phyloP scores from a whole-genome alignment of 2,329 filamentous ascomycete genomes.

The Verticillium longisporum region DNA sequence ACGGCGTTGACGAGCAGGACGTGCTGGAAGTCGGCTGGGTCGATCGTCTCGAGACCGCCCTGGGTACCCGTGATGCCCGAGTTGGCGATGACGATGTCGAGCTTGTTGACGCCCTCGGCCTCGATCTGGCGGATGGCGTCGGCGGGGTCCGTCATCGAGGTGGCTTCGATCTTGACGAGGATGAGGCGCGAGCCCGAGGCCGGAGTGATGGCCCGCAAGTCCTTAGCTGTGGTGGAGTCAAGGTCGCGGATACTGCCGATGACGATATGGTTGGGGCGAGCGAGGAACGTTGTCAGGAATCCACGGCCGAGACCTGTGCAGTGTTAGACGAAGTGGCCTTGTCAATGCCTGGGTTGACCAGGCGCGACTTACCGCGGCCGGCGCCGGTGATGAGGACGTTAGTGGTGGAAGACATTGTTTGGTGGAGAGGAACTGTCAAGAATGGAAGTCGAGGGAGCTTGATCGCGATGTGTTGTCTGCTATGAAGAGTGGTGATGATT shows the following conservation, averaged over 20 bases:
- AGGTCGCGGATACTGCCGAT: conserved; percentile 30
- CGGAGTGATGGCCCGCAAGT: conserved; percentile 26
- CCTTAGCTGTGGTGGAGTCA: conserved; percentile 12
- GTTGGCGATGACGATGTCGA: conserved; percentile 48
- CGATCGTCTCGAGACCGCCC: conserved; percentile 21
- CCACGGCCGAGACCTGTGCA: conserved; percentile 24
- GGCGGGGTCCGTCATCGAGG: conserved; percentile 21
- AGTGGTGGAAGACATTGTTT: not conserved
- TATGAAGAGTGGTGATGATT: not conserved
- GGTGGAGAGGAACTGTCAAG: not conserved
- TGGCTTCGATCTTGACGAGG: conserved; percentile 35
- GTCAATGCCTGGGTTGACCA: not conserved
- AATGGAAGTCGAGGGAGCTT: not conserved
- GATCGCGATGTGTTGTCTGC: not conserved
- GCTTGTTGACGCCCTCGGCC: conserved; percentile 23
- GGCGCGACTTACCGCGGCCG: not conserved
- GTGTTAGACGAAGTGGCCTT: conserved; percentile 18
- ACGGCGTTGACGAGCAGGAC: conserved; percentile 32
- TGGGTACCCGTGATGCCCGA: conserved; percentile 31
- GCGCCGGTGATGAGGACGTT: not conserved
- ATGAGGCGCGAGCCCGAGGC: conserved; percentile 27
- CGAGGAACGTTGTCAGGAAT: conserved; percentile 26
- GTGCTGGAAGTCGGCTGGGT: conserved; percentile 25
- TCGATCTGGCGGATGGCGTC: conserved; percentile 23
- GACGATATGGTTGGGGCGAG: conserved; percentile 47